Conservation (phyloP, 768 basidiomycete genomes). For the Boletus rubropictus region DNA sequence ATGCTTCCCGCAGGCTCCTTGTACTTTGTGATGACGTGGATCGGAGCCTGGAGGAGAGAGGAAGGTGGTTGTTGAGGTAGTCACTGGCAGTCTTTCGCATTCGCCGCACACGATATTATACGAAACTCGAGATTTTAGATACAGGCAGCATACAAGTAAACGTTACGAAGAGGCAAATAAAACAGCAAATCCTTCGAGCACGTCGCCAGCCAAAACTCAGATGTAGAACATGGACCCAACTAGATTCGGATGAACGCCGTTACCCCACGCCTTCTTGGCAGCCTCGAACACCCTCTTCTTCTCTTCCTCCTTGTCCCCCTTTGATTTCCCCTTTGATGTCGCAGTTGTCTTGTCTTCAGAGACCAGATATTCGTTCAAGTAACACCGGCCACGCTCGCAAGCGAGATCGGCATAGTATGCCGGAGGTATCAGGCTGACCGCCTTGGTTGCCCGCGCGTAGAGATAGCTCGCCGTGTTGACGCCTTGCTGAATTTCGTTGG, state of each 20-base stretch:
- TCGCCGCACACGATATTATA: neutral
- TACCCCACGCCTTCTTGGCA: slow-evolving; percentile 41
- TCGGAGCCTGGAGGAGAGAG: slow-evolving; percentile 39
- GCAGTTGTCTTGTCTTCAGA: slow-evolving; percentile 45
- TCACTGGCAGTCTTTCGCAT: neutral
- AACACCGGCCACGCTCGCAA: slow-evolving; percentile 73
- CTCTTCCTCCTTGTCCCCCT: slow-evolving; percentile 28
- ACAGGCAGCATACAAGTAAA: neutral
- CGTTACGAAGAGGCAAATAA: neutral
- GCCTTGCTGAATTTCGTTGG: slow-evolving; percentile 70
- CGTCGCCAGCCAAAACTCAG: slow-evolving; percentile 24
- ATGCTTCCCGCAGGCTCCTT: slow-evolving; percentile 66
- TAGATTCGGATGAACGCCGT: slow-evolving; percentile 52
- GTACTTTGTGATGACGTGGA: slow-evolving; percentile 81
- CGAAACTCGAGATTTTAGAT: no score
- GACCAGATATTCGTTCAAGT: slow-evolving; percentile 65
- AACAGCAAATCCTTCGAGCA: neutral
- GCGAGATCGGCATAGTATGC: slow-evolving; percentile 82
- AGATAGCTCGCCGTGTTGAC: slow-evolving; percentile 65
- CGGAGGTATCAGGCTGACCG: slow-evolving; percentile 74
- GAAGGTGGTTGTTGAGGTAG: slow-evolving; percentile 18
- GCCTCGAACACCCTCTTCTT: slow-evolving; percentile 15
- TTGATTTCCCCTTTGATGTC: slow-evolving; percentile 31
- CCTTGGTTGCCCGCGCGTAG: slow-evolving; percentile 79
- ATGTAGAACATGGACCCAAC: slow-evolving; percentile 73